Conservation (phyloP, 1,284 basidiomycete species). For the Exobasidium rhododendri region DNA sequence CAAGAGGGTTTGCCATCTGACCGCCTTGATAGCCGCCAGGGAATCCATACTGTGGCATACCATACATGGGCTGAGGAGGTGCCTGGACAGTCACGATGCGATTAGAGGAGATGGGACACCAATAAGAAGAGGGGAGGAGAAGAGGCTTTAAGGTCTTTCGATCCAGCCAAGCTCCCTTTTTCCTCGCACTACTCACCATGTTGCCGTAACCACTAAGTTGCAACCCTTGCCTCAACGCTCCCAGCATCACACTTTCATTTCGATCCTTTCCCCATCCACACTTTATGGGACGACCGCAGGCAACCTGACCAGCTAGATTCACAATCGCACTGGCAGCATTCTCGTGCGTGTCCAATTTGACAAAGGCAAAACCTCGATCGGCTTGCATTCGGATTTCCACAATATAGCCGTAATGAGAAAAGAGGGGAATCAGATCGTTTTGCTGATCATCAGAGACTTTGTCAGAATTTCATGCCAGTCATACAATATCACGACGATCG, state of each 20-base stretch:
- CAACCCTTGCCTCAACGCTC: neutral
- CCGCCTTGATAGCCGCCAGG: slow-evolving; percentile 9
- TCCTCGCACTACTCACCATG: neutral
- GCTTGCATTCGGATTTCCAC: slow-evolving; percentile 98
- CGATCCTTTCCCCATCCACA: slow-evolving; percentile 95
- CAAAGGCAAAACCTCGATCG: slow-evolving; percentile 95
- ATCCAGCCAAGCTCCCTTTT: too few species aligned
- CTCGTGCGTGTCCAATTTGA: slow-evolving; percentile 95
- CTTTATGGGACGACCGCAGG: slow-evolving; percentile 92
- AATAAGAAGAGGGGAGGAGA: neutral
- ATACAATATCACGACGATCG: too few species aligned
- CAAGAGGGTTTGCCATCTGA: slow-evolving; percentile 7
- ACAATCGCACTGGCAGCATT: slow-evolving; percentile 96
- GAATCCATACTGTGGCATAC: neutral
- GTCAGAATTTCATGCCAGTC: too few species aligned
- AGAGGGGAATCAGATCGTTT: slow-evolving; percentile 89
- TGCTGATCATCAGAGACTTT: too few species aligned
- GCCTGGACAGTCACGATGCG: neutral
- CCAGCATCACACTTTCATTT: slow-evolving; percentile 10
- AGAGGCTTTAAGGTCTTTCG: too few species aligned
- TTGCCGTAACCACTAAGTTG: slow-evolving; percentile 9
- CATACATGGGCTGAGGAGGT: slow-evolving; percentile 2
- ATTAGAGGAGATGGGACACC: neutral
- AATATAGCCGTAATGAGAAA: slow-evolving; percentile 94
- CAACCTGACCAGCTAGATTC: slow-evolving; percentile 86